Base-by-base conservation (phyloP, 495 filamentous ascomycete genomes). In the Aspergillus avenaceus region DNA sequence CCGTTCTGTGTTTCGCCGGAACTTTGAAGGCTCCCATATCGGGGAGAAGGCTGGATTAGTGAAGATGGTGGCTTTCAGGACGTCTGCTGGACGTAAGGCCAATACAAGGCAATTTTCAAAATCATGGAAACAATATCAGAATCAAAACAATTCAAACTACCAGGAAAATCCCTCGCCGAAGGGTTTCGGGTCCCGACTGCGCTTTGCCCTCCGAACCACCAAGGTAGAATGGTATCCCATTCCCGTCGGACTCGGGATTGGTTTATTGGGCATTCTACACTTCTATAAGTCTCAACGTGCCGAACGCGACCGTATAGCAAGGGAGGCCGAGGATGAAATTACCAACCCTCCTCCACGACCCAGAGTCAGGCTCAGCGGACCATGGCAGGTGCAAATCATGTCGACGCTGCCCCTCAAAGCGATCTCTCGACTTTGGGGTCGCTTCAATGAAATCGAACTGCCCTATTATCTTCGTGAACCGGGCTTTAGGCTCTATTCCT, bases 361-460 rank as follows among this genome's bases (percentile, higher is more conserved):
- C 43, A 80, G 86, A 41, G 83, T 96, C 51, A 74, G 87, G 49
- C 91, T 88, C 8, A 88, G 86, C 49, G 93, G 93, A 14, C 88
- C 93, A 63, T 98, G 93, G 91, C 88, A 95, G 61, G 87, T 99
- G 19, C 90, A 95, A 64, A 79, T 97, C 58, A 96, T 99, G 86
- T 95, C 90, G 13, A 97, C 92, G 0, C 73, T 99, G 41, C 93
- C 93, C 19, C 71, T 99, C 50, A 99, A 99, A 69, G 91, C 89
- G 29, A 77, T 97, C 47, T 96, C 91, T 8, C 82, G 95, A 22
- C 58, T 95, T 53, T 99, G 93, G 93, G 93, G 93, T 37, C 84
- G 76, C 32, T 96, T 97, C 75, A 99, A 99, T 67, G 93, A 97
- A 65, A 72, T 96, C 24, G 79, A 84, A 34, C 87, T 99, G 36